phyloP scores from a whole-genome alignment of 192 early-diverging fungal species.

The Pilobolus umbonatus region DNA sequence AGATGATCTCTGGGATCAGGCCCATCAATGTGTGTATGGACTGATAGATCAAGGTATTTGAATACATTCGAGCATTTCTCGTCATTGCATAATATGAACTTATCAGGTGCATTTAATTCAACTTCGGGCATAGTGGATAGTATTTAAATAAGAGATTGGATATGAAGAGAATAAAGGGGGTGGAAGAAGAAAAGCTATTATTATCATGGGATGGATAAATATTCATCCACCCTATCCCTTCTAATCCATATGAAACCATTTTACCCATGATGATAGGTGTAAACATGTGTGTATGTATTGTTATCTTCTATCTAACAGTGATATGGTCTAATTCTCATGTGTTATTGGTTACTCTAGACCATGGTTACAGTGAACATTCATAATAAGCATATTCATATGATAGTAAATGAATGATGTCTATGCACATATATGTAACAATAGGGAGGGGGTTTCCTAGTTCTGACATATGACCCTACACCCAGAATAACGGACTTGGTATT shows the following conservation, averaged over 20 bases:
- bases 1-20: slow-evolving; percentile 29
- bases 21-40: slow-evolving; percentile 18
- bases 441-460: not conserved
- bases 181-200: not conserved
- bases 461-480: not conserved
- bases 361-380: too few relatives aligned
- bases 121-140: not conserved
- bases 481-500: not conserved
- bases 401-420: too few relatives aligned
- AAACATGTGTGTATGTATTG: too few relatives aligned
- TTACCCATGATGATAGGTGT: too few relatives aligned
- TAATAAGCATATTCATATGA: too few relatives aligned
- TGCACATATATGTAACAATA: too few relatives aligned
- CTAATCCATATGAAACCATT: not conserved
- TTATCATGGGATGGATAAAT: not conserved
- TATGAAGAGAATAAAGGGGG: not conserved
- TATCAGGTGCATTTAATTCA: slow-evolving; percentile 7
- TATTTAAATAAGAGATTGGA: not conserved
- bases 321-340: too few relatives aligned
- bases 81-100: slow-evolving; percentile 21
- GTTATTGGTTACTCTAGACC: too few relatives aligned
- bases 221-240: not conserved
- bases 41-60: slow-evolving; percentile 22
- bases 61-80: slow-evolving; percentile 17
- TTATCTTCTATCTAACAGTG: too few relatives aligned